Evolutionary conservation across 352 stramenopile species (phyloP).

Genomic region (Phytophthora capsici): DNA sequence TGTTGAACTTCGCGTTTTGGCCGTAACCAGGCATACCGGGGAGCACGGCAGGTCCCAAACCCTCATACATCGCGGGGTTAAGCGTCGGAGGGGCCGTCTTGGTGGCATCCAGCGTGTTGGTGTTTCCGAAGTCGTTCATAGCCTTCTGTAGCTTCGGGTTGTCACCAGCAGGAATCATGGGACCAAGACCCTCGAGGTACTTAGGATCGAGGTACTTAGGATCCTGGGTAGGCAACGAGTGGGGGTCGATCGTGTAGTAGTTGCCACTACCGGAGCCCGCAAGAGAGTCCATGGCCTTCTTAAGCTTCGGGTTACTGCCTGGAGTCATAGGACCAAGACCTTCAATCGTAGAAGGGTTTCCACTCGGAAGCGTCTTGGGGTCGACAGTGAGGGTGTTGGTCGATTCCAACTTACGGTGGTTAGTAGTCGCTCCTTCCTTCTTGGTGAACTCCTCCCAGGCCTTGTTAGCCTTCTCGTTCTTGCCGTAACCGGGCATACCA

Average conservation of each 20-base stretch:
- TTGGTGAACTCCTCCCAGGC: slow-evolving; percentile 5
- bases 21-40: slow-evolving; percentile 27
- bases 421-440: slow-evolving; percentile 4
- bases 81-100: not conserved
- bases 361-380: not conserved
- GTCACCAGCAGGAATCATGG: not conserved
- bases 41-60: slow-evolving; percentile 12
- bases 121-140: not conserved
- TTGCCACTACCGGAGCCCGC: not conserved
- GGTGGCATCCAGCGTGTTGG: not conserved
- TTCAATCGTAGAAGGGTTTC: not conserved
- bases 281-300: not conserved
- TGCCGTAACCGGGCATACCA: slow-evolving; percentile 14
- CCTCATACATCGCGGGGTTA: slow-evolving; percentile 4
- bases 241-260: slow-evolving; percentile 10
- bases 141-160: not conserved
- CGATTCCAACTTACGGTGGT: not conserved
- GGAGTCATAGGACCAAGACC: slow-evolving; percentile 2
- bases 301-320: not conserved
- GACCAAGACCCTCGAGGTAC: slow-evolving; percentile 1
- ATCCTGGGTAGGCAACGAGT: not conserved
- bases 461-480: slow-evolving; percentile 16
- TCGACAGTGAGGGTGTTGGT: not conserved
- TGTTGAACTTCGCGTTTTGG: slow-evolving; percentile 21
- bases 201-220: not conserved